Evolutionary conservation across 108 stramenopile genomes (phyloP).

Genomic region (Nitzschia palea): DNA sequence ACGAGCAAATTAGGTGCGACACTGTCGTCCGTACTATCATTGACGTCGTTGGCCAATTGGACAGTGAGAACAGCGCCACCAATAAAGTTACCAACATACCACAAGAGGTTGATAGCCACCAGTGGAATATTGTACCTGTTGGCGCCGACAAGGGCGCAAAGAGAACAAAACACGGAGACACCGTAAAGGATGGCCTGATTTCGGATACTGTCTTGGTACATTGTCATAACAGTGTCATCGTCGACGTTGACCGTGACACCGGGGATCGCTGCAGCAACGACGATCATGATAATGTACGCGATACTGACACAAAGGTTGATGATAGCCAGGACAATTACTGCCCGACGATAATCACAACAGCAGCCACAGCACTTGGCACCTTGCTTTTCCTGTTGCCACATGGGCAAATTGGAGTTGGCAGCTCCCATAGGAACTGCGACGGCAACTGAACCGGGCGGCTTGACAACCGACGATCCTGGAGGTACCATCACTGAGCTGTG

Average conservation of each 20-base stretch:
- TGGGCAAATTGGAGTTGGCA: conserved; percentile 5
- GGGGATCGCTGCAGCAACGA: not conserved
- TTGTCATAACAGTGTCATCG: conserved; percentile 3
- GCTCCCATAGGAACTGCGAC: not conserved
- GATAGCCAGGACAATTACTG: conserved; percentile 30
- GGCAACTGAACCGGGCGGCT: not conserved
- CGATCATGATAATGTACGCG: not conserved
- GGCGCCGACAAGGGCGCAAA: conserved; percentile 27
- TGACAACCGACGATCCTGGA: not conserved
- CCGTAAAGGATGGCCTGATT: conserved; percentile 1
- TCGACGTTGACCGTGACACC: not conserved
- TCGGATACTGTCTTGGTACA: not conserved
- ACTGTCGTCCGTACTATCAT: not conserved
- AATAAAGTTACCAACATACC: not conserved
- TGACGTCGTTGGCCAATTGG: not conserved
- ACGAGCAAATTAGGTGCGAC: not conserved
- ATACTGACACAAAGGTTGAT: conserved; percentile 9
- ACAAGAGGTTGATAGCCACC: conserved; percentile 5
- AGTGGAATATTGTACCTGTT: conserved; percentile 19
- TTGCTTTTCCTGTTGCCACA: conserved; percentile 28
- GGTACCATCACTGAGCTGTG: not conserved
- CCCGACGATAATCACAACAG: conserved; percentile 44
- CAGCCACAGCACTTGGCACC: conserved; percentile 36
- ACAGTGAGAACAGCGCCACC: not conserved
- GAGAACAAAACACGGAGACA: not conserved